Base-by-base conservation (phyloP, 2,329 filamentous ascomycete genomes). In the Ascochyta rabiei region DNA sequence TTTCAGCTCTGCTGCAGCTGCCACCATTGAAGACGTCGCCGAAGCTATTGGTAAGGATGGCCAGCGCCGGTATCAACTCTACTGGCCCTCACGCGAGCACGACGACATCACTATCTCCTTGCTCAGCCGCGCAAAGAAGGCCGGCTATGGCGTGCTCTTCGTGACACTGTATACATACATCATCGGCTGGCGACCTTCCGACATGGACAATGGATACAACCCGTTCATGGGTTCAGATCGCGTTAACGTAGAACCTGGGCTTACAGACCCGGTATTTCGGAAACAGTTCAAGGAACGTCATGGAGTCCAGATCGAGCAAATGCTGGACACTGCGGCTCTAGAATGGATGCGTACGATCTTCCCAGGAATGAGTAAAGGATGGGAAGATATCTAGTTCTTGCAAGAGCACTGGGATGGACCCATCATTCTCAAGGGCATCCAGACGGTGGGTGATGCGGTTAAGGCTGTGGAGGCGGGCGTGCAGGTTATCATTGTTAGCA, bases 101-200 rank as follows among this genome's bases (percentile, higher is more conserved):
- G 81, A 90, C 51, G 81, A 85, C 1, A 79, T 90, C 48, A 89
- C 87, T 0, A 75, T 81, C 0, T 88, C 84, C 0, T 75, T 90
- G 16, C 77, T 91, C 10, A 67, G 75, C 4, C 80, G 87, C 1
- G 88, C 87, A 1, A 84, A 83, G 65, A 78, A 75, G 0, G 79
- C 78, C 19, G 87, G 87, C 0, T 90, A 81, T 70, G 80, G 79
- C 28, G 84, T 84, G 1, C 79, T 90, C 0, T 82, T 90, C n/a
- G 85, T 90, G 1, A 91, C 89, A 0, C 76, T 90, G 0, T 88
- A 91, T 69, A 90, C 87, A 0, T 89, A 84, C 71, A 80, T 81
- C 1, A 77, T 90, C 33, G 82, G 81, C 1, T 91, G 88, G 87
- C 79, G 88, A 37, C 87, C 87, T 0, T 79, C 77, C 0, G 87